Evolutionary conservation across 1,284 basidiomycete species (phyloP).

Genomic region (Austroboletus niveus): DNA sequence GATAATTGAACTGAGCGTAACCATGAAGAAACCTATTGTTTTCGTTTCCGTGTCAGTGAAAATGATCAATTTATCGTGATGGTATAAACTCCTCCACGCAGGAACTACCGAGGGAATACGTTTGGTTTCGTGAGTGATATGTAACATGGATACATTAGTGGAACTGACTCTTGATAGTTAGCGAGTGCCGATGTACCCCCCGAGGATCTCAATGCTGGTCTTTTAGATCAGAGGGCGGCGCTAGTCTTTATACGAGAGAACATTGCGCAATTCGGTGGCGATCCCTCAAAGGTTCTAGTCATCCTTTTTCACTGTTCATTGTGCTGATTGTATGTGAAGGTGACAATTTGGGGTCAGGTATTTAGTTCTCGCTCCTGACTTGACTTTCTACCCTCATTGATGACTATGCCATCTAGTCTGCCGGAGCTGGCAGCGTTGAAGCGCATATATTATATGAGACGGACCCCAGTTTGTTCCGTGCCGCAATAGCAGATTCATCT

Average conservation of each 20-base stretch:
- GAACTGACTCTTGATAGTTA: conserved; percentile 35
- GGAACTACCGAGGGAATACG: conserved; percentile 19
- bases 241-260: conserved; percentile 61
- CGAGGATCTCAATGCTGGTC: conserved; percentile 53
- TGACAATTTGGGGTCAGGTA: conserved; percentile 25
- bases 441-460: conserved; percentile 17
- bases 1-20: conserved; percentile 12
- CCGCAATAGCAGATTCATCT: conserved; percentile 22
- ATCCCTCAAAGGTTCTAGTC: conserved; percentile 47
- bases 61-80: background rate
- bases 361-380: background rate
- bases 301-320: background rate
- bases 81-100: background rate
- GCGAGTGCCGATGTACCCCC: conserved; percentile 47
- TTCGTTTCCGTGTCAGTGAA: conserved; percentile 16
- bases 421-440: conserved; percentile 20
- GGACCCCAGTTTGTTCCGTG: conserved; percentile 14
- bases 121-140: conserved; percentile 18
- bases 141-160: background rate
- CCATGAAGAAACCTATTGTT: conserved; percentile 16
- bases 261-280: conserved; percentile 63
- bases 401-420: conserved; percentile 9
- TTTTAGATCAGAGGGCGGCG: conserved; percentile 56
- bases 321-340: conserved; percentile 7
- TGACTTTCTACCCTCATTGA: background rate